These are phyloP conservation scores for Fusarium continuum DNA, from an alignment of 2,329 filamentous ascomycete genomes.

Conservation along the genomic window DNA sequence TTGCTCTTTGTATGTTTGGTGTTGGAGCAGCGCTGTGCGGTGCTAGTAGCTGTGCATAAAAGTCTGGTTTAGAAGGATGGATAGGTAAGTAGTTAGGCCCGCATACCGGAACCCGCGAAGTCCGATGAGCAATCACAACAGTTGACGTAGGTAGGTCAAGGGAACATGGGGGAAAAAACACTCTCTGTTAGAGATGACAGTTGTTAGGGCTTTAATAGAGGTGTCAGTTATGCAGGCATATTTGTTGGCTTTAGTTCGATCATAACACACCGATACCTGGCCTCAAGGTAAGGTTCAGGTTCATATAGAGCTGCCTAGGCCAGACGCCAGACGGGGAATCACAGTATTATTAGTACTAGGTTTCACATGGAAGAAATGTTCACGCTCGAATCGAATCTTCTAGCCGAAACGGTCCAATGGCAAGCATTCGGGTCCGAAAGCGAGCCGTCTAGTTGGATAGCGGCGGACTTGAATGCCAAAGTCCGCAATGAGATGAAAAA, in stretches of 20 bases:
- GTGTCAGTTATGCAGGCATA: not conserved
- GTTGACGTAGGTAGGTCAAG: not conserved
- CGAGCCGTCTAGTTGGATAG: constrained; percentile 13
- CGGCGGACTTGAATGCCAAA: constrained; percentile 29
- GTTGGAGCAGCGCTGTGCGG: constrained; percentile 1
- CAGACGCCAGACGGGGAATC: not conserved
- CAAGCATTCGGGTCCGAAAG: constrained; percentile 13
- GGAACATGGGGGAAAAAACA: not conserved
- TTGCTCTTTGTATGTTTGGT: not conserved
- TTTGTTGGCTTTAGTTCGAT: not conserved
- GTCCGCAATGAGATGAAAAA: constrained; percentile 12
- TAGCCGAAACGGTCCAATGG: constrained; percentile 24
- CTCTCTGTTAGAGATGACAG: too few relatives aligned
- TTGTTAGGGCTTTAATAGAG: not conserved
- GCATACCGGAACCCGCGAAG: constrained; percentile 9
- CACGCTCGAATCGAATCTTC: constrained; percentile 17
- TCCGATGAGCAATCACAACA: not conserved
- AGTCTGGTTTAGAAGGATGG: not conserved
- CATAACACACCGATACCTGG: not conserved
- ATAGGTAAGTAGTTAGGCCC: constrained; percentile 17
- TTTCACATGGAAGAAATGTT: constrained; percentile 11
- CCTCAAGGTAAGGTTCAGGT: constrained; percentile 1
- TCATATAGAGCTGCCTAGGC: not conserved
- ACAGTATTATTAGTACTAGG: not conserved
- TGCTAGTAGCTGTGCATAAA: constrained; percentile 19